Evolutionary conservation across 306 rosid genomes (phyloP), one percentile per base, ranked within the genome.

Genomic region (Ormosia emarginata): DNA sequence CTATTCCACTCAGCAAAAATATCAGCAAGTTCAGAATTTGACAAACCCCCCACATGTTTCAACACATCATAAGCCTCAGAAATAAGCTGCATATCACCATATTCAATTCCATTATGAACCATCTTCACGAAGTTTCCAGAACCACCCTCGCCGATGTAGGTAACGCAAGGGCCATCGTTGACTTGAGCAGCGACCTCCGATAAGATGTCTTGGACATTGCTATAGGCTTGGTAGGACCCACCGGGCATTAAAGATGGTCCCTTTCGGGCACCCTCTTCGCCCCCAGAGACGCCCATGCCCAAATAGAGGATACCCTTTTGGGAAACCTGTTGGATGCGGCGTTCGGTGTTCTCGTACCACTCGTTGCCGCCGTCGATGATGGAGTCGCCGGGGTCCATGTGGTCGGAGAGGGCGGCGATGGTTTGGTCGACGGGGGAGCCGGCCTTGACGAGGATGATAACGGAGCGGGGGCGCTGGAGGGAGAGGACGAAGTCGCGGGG

Each of bases 221-320:
- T 10, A 59, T 93, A 95, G 0, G 97, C 99, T 61, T 86, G 69
- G 58, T 46, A 69, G 37, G 94, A 89, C 0, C 99, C 99, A 0
- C 98, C 99, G 8, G 99, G 99, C 99, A 95, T 95, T 40, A 93
- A 82, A 0, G 97, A 91, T 0, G 99, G 99, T 0, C 99, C 98
- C n/a, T 87, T 4, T 4, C 98, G 89, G 0, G 99, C 99, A 2
- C 99, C 99, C 0, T 95, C 99, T 79, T 95, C 99, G 4, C 98
- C 98, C 2, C 99, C 99, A 17, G 97, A 93, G 55, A 95, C 99
- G 0, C 97, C 99, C 97, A 95, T 95, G 8, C 98, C 95, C 14
- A 95, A 85, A 53, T 95, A 95, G 8, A 95, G 90, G 30, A 95
- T 41, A 0, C 98, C 99, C 10, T 78, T 79, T 0, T 82, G 67